Evolutionary conservation across 2,329 filamentous ascomycete genomes (phyloP), one percentile per base, ranked within the genome.

Genomic region (Bisporella sp.): DNA sequence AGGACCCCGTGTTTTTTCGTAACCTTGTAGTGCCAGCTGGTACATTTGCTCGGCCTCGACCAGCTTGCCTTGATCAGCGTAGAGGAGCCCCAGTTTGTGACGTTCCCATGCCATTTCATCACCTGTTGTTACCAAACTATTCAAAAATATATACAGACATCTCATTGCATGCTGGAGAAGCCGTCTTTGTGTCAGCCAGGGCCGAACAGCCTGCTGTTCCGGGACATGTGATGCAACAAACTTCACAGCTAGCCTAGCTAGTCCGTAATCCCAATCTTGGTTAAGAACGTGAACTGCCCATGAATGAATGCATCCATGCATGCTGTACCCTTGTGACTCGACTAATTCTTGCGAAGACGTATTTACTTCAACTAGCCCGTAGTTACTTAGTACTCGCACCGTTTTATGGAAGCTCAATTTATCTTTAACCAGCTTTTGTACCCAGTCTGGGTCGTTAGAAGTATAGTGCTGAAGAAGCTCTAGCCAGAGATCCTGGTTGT

Each of bases 401-500:
- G 41, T 48, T 66, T 65, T 3, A 52, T 39, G 35, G 35, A 39
- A 39, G 35, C 35, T 39, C 13, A 39, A 39, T 13, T 39, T 13
- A 3, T 39, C 13, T 39, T 39, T 39, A 39, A 39, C 35, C 9
- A 39, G 35, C 35, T 39, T 3, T 39, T 3, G 35, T 39, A 39
- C 13, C 35, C 35, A 39, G 9, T 39, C 3, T 11, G 35, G 35
- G 9, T 39, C 9, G 3, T 39, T 39, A 13, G 13, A 39, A 39
- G 9, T 39, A 11, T 13, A 11, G 13, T 39, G 35, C 9, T 13
- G 35, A 62, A 74, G 54, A 13, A 75, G 62, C 48, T 72, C 65
- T 54, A 64, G 72, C 72, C 68, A 76, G 3, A 76, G 54, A 53
- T 73, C 69, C 9, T 68, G 61, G 53, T 70, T 69, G 51, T 68